These are phyloP conservation scores for Apiospora pterosperma DNA, from an alignment of 2,329 filamentous ascomycete genomes.

Conservation along the genomic window DNA sequence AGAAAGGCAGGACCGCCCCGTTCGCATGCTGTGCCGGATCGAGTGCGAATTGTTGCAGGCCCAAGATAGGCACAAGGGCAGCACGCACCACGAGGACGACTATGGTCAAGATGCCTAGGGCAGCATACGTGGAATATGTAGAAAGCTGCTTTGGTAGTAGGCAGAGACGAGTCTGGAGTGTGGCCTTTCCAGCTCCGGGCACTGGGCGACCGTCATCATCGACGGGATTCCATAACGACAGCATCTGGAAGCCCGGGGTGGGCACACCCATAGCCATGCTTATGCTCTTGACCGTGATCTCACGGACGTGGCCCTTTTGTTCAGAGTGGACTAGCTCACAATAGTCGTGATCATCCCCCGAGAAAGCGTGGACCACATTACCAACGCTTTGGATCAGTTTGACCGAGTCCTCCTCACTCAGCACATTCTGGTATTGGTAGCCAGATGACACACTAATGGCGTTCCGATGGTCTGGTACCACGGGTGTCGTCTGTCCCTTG, in stretches of 20 bases:
- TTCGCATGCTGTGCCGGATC: constrained; percentile 18
- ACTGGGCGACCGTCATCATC: constrained; percentile 54
- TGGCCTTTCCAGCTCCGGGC: constrained; percentile 43
- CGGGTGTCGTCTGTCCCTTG: constrained; percentile 51
- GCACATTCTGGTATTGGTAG: constrained; percentile 96
- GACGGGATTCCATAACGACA: constrained; percentile 90
- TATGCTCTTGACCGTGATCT: constrained; percentile 94
- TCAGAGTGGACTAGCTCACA: constrained; percentile 81
- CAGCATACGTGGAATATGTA: constrained; percentile 77
- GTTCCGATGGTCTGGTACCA: constrained; percentile 66
- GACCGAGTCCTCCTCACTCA: constrained; percentile 72
- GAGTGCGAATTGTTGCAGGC: constrained; percentile 51
- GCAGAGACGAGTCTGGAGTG: constrained; percentile 85
- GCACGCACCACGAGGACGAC: constrained; percentile 50
- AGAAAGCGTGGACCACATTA: constrained; percentile 83
- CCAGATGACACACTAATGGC: constrained; percentile 74
- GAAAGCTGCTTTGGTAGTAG: constrained; percentile 83
- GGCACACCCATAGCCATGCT: constrained; percentile 96
- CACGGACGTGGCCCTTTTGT: constrained; percentile 61
- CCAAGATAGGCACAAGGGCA: constrained; percentile 53
- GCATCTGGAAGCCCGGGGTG: constrained; percentile 80
- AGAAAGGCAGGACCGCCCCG: constrained; percentile 39
- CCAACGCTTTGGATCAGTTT: constrained; percentile 75
- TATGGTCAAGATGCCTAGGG: constrained; percentile 54
- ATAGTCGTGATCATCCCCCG: constrained; percentile 97